Conservation (phyloP, 179 eudicot species). For the Drosera spatulata region DNA sequence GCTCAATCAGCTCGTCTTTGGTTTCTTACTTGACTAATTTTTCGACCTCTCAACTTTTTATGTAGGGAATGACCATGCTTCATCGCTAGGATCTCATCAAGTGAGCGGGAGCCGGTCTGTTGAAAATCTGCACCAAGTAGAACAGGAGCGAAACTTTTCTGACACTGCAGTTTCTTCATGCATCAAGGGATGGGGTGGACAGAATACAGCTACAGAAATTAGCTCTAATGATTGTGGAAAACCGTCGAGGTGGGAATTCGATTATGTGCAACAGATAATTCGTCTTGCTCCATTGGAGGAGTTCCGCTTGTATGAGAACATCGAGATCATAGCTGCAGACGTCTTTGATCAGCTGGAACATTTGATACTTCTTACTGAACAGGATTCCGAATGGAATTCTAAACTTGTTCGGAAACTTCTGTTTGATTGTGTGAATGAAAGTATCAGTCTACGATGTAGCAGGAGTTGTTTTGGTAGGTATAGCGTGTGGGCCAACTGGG, state of each 20-base stretch:
- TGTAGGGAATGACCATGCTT: conserved; percentile 39
- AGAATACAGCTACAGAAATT: conserved; percentile 7
- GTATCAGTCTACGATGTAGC: conserved; percentile 16
- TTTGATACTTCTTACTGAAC: conserved; percentile 22
- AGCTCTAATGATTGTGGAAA: conserved; percentile 9
- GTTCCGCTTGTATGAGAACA: conserved; percentile 29
- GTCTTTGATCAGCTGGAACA: conserved; percentile 61
- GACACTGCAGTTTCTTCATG: conserved; percentile 57
- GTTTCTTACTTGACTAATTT: conserved; percentile 1
- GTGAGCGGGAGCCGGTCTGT: conserved; percentile 22
- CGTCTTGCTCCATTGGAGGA: conserved; percentile 39
- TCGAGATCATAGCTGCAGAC: conserved; percentile 26
- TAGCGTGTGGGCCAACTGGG: conserved; percentile 28
- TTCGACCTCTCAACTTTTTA: conserved; percentile 2
- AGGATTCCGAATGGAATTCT: conserved; percentile 28
- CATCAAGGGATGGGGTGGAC: conserved; percentile 14
- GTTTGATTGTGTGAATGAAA: conserved; percentile 30
- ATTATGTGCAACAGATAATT: conserved; percentile 45
- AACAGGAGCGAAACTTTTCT: conserved; percentile 38
- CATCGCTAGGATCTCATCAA: conserved; percentile 28
- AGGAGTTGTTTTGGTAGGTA: conserved; percentile 20
- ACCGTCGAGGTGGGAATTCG: conserved; percentile 46
- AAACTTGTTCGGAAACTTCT: conserved; percentile 19
- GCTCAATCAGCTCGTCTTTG: neutral
- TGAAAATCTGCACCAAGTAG: conserved; percentile 24